Evolutionary conservation across 2,329 filamentous ascomycete species (phyloP).

Genomic region (Cercospora sp.): DNA sequence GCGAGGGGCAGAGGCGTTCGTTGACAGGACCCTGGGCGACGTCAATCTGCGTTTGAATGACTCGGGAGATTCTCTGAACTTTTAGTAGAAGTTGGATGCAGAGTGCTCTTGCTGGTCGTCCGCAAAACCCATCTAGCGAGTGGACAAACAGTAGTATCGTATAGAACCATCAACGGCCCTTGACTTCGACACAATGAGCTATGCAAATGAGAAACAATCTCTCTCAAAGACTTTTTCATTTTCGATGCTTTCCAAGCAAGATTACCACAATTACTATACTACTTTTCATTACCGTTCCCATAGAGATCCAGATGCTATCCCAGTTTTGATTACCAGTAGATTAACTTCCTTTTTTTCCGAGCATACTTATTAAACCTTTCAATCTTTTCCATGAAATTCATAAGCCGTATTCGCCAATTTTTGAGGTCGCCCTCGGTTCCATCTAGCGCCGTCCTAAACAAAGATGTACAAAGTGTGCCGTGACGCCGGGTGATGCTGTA

Average conservation of each 20-base stretch:
- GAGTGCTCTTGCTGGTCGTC: neutral
- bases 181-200: neutral
- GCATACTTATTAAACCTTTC: too few relatives aligned
- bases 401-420: neutral
- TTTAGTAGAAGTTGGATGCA: neutral
- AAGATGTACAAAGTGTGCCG: neutral
- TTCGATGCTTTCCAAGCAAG: neutral
- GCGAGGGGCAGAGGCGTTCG: neutral
- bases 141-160: neutral
- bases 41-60: neutral
- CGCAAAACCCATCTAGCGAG: neutral
- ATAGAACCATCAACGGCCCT: neutral
- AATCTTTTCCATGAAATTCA: too few relatives aligned
- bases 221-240: neutral
- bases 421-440: neutral
- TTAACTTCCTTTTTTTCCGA: neutral
- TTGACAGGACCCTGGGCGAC: neutral
- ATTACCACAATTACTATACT: neutral
- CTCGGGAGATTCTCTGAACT: neutral
- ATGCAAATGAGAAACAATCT: neutral
- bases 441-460: neutral
- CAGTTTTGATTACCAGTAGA: neutral
- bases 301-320: neutral
- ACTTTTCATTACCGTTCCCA: neutral
- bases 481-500: neutral